phyloP scores from a whole-genome alignment of 345 rosid genomes.

The Crucihimalaya himalaica region DNA sequence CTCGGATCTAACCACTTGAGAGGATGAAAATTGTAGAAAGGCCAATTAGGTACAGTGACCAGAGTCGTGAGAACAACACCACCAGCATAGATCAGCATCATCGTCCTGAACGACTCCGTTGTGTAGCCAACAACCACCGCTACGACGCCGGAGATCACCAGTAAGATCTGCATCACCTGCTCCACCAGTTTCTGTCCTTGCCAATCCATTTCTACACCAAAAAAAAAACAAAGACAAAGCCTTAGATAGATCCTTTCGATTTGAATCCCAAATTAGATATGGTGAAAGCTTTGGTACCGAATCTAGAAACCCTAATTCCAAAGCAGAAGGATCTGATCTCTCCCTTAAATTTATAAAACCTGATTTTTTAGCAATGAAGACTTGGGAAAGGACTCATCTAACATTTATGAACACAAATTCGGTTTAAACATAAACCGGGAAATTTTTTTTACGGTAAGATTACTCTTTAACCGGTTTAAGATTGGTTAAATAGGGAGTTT shows the following conservation, averaged over 20 bases:
- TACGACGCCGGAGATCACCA: constrained; percentile 55
- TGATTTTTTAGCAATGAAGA: constrained; percentile 5
- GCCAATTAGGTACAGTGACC: constrained; percentile 84
- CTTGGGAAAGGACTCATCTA: background rate
- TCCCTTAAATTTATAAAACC: background rate
- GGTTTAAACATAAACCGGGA: background rate
- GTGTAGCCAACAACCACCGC: constrained; percentile 56
- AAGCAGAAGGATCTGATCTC: constrained; percentile 7
- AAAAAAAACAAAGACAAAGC: background rate
- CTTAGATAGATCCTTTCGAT: constrained; percentile 2
- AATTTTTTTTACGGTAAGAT: too few species aligned
- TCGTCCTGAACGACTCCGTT: constrained; percentile 63
- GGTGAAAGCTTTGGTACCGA: background rate
- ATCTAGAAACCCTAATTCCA: constrained; percentile 14
- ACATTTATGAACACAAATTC: background rate
- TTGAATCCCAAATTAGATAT: background rate
- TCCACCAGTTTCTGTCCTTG: constrained; percentile 89
- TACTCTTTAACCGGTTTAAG: background rate
- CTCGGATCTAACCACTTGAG: constrained; percentile 83
- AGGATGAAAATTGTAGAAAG: constrained; percentile 69
- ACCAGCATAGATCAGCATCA: constrained; percentile 65
- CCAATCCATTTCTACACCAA: constrained; percentile 68
- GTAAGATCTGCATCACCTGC: constrained; percentile 82
- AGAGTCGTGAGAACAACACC: constrained; percentile 72
- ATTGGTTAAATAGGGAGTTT: too few species aligned